Percentiles rank a stretch among this genome's conserved stretches.
Conservation (phyloP, 176 grass and related monocot genomes). For the Thalia dealbata region DNA sequence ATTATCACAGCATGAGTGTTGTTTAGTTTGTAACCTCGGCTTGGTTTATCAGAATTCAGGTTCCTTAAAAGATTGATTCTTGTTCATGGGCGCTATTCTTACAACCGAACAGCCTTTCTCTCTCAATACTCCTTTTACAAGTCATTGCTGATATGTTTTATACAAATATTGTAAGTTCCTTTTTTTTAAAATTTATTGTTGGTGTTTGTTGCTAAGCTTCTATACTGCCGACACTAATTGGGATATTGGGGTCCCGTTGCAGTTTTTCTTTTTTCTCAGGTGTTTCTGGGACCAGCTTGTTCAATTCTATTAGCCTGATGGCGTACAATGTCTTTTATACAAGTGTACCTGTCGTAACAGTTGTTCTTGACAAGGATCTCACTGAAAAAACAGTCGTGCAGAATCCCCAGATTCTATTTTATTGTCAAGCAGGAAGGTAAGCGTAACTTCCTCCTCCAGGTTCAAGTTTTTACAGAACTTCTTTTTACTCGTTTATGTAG, state of each 20-base stretch:
- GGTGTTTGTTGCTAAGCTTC: slow-evolving; percentile 9
- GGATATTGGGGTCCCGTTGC: neutral
- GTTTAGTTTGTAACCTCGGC: slow-evolving; percentile 15
- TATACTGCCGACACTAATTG: neutral
- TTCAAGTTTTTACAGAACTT: neutral
- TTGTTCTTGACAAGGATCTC: slow-evolving; percentile 89
- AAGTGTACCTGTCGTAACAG: slow-evolving; percentile 64
- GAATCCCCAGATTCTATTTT: slow-evolving; percentile 66
- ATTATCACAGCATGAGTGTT: neutral
- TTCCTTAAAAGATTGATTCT: slow-evolving; percentile 90
- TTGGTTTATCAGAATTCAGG: slow-evolving; percentile 57
- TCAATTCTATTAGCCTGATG: slow-evolving; percentile 86
- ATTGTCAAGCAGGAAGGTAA: slow-evolving; percentile 93
- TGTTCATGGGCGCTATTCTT: slow-evolving; percentile 92
- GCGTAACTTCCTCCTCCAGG: neutral
- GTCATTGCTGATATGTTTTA: slow-evolving; percentile 81
- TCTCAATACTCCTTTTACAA: slow-evolving; percentile 96
- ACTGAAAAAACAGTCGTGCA: slow-evolving; percentile 55
- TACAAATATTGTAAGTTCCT: slow-evolving; percentile 77
- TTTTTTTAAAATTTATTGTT: neutral
- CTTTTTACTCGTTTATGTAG: neutral
- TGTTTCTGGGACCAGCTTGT: slow-evolving; percentile 76
- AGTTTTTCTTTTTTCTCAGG: slow-evolving; percentile 75
- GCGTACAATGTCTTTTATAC: slow-evolving; percentile 98
- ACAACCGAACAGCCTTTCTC: slow-evolving; percentile 82